phyloP scores from a whole-genome alignment of 768 basidiomycete genomes.

The Boletellus ananiceps region DNA sequence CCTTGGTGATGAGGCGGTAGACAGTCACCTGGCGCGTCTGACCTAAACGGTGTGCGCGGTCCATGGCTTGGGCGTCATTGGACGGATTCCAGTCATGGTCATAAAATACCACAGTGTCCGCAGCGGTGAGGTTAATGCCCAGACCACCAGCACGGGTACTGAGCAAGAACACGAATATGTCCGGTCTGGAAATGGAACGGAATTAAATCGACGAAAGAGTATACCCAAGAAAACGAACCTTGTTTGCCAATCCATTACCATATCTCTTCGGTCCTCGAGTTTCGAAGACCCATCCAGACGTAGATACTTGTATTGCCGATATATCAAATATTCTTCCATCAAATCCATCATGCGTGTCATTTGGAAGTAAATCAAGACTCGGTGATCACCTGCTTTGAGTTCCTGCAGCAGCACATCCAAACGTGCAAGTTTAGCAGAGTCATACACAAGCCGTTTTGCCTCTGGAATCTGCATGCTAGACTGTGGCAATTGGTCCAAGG shows the following conservation, averaged over 20 bases:
- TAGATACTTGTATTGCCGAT: slow-evolving; percentile 93
- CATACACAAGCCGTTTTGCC: slow-evolving; percentile 89
- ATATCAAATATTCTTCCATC: slow-evolving; percentile 97
- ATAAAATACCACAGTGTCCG: slow-evolving; percentile 28
- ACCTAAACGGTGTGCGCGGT: slow-evolving; percentile 92
- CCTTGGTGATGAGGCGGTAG: slow-evolving; percentile 89
- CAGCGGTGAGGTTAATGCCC: slow-evolving; percentile 92
- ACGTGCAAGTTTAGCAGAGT: slow-evolving; percentile 92
- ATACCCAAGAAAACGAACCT: slow-evolving; percentile 47
- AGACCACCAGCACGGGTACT: slow-evolving; percentile 95
- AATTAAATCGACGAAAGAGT: not conserved
- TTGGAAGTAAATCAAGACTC: slow-evolving; percentile 96
- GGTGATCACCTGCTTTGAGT: slow-evolving; percentile 88
- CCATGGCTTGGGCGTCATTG: slow-evolving; percentile 98
- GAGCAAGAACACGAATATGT: slow-evolving; percentile 90
- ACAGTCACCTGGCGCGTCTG: slow-evolving; percentile 97
- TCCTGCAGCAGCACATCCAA: slow-evolving; percentile 87
- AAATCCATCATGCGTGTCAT: slow-evolving; percentile 99
- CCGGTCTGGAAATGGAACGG: slow-evolving; percentile 41
- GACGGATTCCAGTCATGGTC: slow-evolving; percentile 64
- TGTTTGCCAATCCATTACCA: slow-evolving; percentile 99
- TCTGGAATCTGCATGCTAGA: slow-evolving; percentile 92
- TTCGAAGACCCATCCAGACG: slow-evolving; percentile 92
- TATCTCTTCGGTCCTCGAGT: slow-evolving; percentile 92
- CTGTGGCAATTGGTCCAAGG: slow-evolving; percentile 68